Percentiles rank a stretch among this genome's conserved stretches.
Evolutionary conservation across 1,139 yeast species (phyloP).

Genomic region (Sugiyamaella neomexicana): DNA sequence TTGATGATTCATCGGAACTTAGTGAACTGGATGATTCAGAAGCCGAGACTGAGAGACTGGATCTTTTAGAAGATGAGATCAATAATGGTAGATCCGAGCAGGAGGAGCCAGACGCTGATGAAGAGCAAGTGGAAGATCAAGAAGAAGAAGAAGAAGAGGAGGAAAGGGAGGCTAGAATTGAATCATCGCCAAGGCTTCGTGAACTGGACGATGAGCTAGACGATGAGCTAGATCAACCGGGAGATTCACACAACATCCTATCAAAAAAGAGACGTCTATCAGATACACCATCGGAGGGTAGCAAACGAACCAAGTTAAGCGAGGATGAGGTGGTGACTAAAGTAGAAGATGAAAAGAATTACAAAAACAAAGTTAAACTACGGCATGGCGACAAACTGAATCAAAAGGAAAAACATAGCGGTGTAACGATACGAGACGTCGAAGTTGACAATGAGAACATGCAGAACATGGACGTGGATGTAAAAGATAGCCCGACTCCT

Average conservation of each 20-base stretch:
- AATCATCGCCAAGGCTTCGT: conserved; percentile 3
- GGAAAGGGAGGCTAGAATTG: conserved; percentile 11
- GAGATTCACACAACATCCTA: not conserved
- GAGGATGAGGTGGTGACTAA: not conserved
- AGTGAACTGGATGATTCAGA: conserved; percentile 67
- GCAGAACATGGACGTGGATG: too few species aligned
- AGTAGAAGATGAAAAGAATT: not conserved
- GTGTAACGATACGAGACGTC: not conserved
- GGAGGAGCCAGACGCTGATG: conserved; percentile 4
- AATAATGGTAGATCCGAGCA: conserved; percentile 27
- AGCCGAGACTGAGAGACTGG: conserved; percentile 77
- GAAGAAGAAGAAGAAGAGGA: conserved; percentile 23
- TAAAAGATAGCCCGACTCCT: not conserved
- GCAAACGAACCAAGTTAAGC: not conserved
- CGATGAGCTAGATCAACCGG: not conserved
- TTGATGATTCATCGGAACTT: conserved; percentile 49
- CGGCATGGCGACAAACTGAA: not conserved
- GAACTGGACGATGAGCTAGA: conserved; percentile 3
- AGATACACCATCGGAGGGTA: not conserved
- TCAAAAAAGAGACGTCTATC: conserved; percentile 7
- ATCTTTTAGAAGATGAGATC: conserved; percentile 27
- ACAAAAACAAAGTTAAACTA: not conserved
- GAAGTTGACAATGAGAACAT: too few species aligned
- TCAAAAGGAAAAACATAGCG: not conserved
- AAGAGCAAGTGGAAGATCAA: too few species aligned